Evolutionary conservation across 2,329 filamentous ascomycete genomes (phyloP), one percentile per base, ranked within the genome.

Genomic region (Pseudocercospora fuligena): DNA sequence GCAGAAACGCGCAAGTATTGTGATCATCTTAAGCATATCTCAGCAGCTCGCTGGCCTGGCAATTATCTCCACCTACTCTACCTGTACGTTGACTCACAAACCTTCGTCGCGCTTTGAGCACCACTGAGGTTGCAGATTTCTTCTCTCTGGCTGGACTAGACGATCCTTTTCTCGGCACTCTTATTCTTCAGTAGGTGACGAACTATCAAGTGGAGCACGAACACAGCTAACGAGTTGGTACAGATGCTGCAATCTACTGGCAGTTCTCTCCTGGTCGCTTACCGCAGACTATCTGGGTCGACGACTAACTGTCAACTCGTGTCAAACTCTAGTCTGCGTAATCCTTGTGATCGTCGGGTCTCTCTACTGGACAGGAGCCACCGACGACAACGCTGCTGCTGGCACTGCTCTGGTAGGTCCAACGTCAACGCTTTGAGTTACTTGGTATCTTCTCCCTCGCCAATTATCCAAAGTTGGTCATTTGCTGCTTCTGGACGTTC

Each of bases 401-500:
- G 57, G 33, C 19, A 60, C 57, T 25, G 57, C 33, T 43, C 57
- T 60, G 33, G 57, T 60, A 9, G 36, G 31, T 40, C 7, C 27
- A 40, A 59, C 36, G 43, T 25, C 27, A 36, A 36, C 4, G 33
- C 3, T 11, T 11, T 14, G 21, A 16, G 11, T 57, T 21, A 12
- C 19, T 12, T 7, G 9, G n/a, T 11, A 27, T 23, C 16, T 12
- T 40, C 5, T 25, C 23, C 1, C 25, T 14, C 14, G 19, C 56
- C 47, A 21, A 63, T 16, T 27, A 21, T 7, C 5, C 43, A n/a
- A 25, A 63, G 60, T 29, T 63, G 60, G 60, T 63, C 27, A 63
- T 63, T 31, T 63, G 60, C 60, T 63, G 60, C 49, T 63, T 63
- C 47, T 63, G 60, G 60, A 63, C 60, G 7, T 56, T 56, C 16